Evolutionary conservation across 2,329 filamentous ascomycete species (phyloP).

Genomic region (Fusarium begoniae): DNA sequence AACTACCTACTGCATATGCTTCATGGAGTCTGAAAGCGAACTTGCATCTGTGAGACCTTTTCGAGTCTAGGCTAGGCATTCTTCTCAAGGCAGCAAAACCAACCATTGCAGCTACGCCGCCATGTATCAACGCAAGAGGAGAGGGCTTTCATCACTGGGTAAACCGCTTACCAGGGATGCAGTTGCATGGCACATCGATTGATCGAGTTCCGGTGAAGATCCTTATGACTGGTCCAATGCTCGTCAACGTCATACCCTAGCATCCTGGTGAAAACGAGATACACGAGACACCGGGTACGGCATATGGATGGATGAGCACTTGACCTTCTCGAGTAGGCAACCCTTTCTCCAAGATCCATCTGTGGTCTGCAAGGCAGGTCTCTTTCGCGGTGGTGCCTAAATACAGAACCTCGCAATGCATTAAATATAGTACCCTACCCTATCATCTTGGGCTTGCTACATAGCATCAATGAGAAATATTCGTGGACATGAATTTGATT

Average conservation of each 20-base stretch:
- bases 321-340: constrained; percentile 15
- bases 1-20: constrained; percentile 1
- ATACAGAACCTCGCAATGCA: not conserved
- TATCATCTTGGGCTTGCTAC: not conserved
- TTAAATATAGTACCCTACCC: not conserved
- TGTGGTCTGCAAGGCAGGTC: constrained; percentile 6
- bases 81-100: not conserved
- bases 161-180: not conserved
- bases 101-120: not conserved
- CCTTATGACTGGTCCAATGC: constrained; percentile 5
- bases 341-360: constrained; percentile 11
- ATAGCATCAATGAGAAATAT: not conserved
- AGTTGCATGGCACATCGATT: not conserved
- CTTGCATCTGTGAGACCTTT: constrained; percentile 1
- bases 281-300: constrained; percentile 22
- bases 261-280: not conserved
- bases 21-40: not conserved
- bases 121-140: not conserved
- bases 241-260: constrained; percentile 19
- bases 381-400: not conserved
- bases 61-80: constrained; percentile 20
- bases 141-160: not conserved
- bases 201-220: constrained; percentile 11
- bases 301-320: constrained; percentile 13
- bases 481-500: not conserved